A percentile compares a stretch with the other conserved stretches of the same genome.
phyloP scores from a whole-genome alignment of 2,329 filamentous ascomycete species.

The Clarireedia homoeocarpa region DNA sequence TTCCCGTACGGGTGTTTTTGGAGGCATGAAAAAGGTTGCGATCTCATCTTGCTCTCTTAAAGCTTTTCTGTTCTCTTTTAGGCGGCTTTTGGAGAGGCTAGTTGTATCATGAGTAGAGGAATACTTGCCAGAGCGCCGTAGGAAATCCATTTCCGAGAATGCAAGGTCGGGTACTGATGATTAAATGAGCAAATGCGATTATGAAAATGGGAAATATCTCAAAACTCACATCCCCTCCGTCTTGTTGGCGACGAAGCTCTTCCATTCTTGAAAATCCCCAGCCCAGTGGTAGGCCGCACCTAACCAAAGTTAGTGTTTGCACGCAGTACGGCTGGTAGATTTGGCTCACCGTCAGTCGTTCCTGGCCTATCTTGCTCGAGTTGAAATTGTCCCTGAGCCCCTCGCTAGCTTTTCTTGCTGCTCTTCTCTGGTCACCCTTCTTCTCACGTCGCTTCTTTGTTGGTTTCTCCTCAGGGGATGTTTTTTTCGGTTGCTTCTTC shows the following conservation, averaged over 20 bases:
- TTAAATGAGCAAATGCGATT: background rate
- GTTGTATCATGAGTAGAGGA: slow-evolving; percentile 23
- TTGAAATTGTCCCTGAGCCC: slow-evolving; percentile 49
- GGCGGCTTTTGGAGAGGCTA: slow-evolving; percentile 19
- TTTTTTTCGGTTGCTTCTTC: slow-evolving; percentile 27
- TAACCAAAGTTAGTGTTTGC: slow-evolving; percentile 18
- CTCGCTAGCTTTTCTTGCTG: slow-evolving; percentile 26
- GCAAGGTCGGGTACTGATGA: slow-evolving; percentile 42
- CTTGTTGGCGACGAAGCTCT: slow-evolving; percentile 30
- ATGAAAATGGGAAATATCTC: background rate
- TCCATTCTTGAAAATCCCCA: slow-evolving; percentile 40
- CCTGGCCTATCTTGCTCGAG: slow-evolving; percentile 43
- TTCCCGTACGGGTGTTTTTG: slow-evolving; percentile 13
- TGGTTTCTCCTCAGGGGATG: slow-evolving; percentile 15
- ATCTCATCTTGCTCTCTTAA: slow-evolving; percentile 21
- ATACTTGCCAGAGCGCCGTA: slow-evolving; percentile 22
- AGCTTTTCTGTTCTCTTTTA: slow-evolving; percentile 20
- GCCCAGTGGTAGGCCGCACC: slow-evolving; percentile 32
- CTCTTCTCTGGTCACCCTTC: slow-evolving; percentile 16
- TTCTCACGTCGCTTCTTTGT: slow-evolving; percentile 14
- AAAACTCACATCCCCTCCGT: slow-evolving; percentile 32
- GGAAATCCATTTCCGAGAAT: slow-evolving; percentile 44
- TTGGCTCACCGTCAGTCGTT: slow-evolving; percentile 43
- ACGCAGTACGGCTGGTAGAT: background rate
- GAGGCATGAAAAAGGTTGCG: slow-evolving; percentile 24